These are phyloP conservation scores for Enteropsectra breve DNA, from an alignment of 371 early-diverging fungal genomes.

Conservation along the genomic window DNA sequence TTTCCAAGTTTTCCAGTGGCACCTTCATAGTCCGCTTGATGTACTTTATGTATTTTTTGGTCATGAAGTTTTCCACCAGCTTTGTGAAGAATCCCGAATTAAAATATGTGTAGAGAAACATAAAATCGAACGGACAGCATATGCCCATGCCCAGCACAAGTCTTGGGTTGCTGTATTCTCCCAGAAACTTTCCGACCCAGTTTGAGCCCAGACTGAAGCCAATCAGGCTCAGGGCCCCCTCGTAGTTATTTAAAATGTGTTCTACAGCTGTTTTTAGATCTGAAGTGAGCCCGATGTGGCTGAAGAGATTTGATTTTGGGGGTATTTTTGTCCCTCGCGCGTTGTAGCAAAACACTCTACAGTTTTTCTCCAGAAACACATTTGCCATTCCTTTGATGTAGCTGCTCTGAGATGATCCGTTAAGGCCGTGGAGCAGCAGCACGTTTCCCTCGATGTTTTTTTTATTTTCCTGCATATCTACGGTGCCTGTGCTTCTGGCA, in stretches of 20 bases:
- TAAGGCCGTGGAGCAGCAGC: constrained; percentile 56
- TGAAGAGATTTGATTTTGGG: constrained; percentile 33
- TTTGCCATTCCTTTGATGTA: constrained; percentile 48
- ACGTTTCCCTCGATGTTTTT: constrained; percentile 33
- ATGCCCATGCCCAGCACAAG: constrained; percentile 51
- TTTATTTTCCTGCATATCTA: neutral
- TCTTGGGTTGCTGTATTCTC: constrained; percentile 29
- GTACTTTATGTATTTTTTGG: constrained; percentile 49
- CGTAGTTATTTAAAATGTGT: constrained; percentile 51
- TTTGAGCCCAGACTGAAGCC: constrained; percentile 58
- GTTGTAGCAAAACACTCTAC: constrained; percentile 52
- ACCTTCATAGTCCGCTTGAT: constrained; percentile 36
- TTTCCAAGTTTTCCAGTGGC: constrained; percentile 32
- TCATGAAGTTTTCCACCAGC: constrained; percentile 41
- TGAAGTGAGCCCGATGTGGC: constrained; percentile 57
- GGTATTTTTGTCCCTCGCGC: constrained; percentile 37
- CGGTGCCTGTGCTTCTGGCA: neutral
- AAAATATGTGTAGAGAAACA: constrained; percentile 34
- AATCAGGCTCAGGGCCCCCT: constrained; percentile 44
- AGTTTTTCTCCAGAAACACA: constrained; percentile 37
- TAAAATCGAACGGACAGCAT: constrained; percentile 59
- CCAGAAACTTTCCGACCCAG: constrained; percentile 55
- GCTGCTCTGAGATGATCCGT: constrained; percentile 45
- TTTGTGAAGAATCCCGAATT: constrained; percentile 33
- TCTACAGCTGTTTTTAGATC: constrained; percentile 47